These are phyloP conservation scores for Pachysandra terminalis DNA, from an alignment of 164 flowering plant genomes.

Conservation along the genomic window DNA sequence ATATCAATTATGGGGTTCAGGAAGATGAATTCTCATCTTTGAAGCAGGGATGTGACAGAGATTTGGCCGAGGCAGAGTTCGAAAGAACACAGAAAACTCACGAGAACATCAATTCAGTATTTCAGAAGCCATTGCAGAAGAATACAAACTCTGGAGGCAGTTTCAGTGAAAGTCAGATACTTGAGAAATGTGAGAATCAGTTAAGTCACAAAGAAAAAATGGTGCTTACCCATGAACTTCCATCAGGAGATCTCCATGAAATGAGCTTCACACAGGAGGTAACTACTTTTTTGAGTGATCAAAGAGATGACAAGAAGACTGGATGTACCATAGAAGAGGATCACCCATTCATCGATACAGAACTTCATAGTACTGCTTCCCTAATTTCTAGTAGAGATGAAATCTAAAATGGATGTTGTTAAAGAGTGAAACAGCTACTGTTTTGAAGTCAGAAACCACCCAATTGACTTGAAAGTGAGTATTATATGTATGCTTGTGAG, in stretches of 20 bases:
- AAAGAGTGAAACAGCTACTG: too few relatives aligned
- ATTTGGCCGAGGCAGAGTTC: too few relatives aligned
- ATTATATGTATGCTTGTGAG: too few relatives aligned
- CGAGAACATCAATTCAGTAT: not conserved
- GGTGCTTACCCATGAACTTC: too few relatives aligned
- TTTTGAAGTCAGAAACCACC: too few relatives aligned
- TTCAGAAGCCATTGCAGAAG: not conserved
- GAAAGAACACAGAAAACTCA: too few relatives aligned
- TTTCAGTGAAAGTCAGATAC: not conserved
- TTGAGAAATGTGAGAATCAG: not conserved
- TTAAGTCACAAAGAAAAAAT: not conserved
- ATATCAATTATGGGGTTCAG: not conserved
- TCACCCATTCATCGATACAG: slow-evolving; percentile 18
- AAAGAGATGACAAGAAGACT: not conserved
- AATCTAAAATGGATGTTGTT: not conserved
- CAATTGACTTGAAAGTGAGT: too few relatives aligned
- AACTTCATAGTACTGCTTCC: slow-evolving; percentile 2
- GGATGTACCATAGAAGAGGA: slow-evolving; percentile 3
- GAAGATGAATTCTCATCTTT: not conserved
- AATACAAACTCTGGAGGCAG: not conserved
- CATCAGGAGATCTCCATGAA: too few relatives aligned
- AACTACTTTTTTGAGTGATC: too few relatives aligned
- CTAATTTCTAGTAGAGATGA: not conserved
- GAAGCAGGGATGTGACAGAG: not conserved
- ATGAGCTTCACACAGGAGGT: too few relatives aligned